Base-by-base conservation (phyloP, 2,329 filamentous ascomycete genomes). In the Fusarium decemcellulare region DNA sequence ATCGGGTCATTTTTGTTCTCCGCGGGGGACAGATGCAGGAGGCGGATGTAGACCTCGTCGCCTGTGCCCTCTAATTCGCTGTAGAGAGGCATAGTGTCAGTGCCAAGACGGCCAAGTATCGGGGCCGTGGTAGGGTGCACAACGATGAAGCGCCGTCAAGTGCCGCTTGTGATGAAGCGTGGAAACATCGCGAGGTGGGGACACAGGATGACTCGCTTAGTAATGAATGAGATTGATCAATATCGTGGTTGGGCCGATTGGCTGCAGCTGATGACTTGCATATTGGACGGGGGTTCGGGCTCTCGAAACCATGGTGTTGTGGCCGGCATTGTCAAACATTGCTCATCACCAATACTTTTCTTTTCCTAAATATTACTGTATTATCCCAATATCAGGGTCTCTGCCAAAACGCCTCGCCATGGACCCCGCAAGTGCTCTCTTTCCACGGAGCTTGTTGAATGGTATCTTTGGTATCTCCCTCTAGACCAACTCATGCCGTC, bases 401-500 rank as follows among this genome's bases (percentile, higher is more conserved):
- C 8, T 27, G 34, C 15, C 48, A 34, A 40, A 53, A 53, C 50
- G 36, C 50, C 36, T 11, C 30, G 15, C 18, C 18, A 40, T 30
- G 5, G 9, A 40, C 36, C 9, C 12, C 16, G 8, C 14, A 23
- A 36, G 15, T 52, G 48, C 23, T 51, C 16, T 9, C 18, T 4
- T 18, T 37, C 18, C 23, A 6, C 37, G n/a, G 9, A 52, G n/a
- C n/a, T 11, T 37, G 23, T 14, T 16, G 15, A 9, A 11, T 6
- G 32, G 32, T 34, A 34, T 34, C 32, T 34, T 23, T 34, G 32
- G 12, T 12, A 34, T 34, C 32, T 34, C 32, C 32, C 12, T 34
- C 48, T 67, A 69, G 1, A 43, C 50, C 5, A 69, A 4, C 6
- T 69, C 67, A 16, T 69, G 50, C 23, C 67, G 29, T 5, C 55